Base-by-base conservation (phyloP, 768 basidiomycete species). In the Naganishia antarctica region DNA sequence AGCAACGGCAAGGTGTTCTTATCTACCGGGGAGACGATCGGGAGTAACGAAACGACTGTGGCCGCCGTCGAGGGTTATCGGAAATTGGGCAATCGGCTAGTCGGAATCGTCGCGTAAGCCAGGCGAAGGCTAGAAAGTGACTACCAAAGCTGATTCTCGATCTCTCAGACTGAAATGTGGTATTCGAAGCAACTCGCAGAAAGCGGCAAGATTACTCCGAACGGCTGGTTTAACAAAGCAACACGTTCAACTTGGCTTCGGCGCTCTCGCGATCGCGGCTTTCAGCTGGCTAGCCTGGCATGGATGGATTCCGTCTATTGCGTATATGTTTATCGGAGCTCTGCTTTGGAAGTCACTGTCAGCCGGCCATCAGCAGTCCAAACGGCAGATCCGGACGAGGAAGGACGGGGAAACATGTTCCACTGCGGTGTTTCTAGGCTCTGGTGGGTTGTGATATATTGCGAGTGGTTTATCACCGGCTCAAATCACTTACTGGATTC, bases 361-460 rank as follows among this genome's bases (percentile, higher is more conserved):
- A 28, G 23, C 53, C 25, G 12, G n/a, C 34, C 16, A 21, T 28
- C 4, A 15, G 9, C 29, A 6, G 21, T 23, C 62, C 9, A 18
- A 16, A 2, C 23, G 37, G 28, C n/a, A 9, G 32, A 11, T 26
- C 3, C 25, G 47, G 25, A 29, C 41, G 16, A 50, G 8, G 16
- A 25, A 23, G 43, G 40, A 0, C 26, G 50, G 26, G 12, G 67
- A 75, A 48, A 80, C 69, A 66, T 83, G 83, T 66, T 76, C 74
- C 40, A 78, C 96, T 16, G 91, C 89, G 3, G 84, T 96, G 58
- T 96, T 97, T 72, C 83, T 98, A 13, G 94, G 94, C 63, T 98
- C 94, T 75, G 93, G 93, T 89, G 71, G 72, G 81, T 77, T 40
- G 46, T 9, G 15, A 23, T 26, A 28, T 63, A 43, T 16, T 57